These are phyloP conservation scores for Colletotrichum cereale DNA, from an alignment of 2,329 filamentous ascomycete genomes.

Conservation along the genomic window DNA sequence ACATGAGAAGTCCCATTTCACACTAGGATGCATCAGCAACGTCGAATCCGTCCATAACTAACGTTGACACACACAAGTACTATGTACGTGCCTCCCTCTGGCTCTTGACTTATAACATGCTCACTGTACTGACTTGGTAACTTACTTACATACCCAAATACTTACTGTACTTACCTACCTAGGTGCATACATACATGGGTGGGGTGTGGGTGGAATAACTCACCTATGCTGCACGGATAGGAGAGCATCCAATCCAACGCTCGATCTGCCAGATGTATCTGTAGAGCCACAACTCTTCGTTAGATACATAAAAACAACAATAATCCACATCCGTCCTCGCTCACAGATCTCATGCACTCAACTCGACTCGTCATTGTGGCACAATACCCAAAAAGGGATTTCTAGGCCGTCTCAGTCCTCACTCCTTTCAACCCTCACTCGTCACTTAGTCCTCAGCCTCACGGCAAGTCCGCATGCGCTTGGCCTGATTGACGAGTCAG, in stretches of 20 bases:
- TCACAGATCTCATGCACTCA: constrained; percentile 5
- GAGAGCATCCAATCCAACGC: not conserved
- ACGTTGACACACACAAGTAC: not conserved
- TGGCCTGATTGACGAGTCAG: constrained; percentile 29
- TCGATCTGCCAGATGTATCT: too few species aligned
- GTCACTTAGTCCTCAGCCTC: not conserved
- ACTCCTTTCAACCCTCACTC: not conserved
- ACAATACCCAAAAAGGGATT: constrained; percentile 11
- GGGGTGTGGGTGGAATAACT: not conserved
- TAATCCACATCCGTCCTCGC: not conserved
- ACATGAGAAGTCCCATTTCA: not conserved
- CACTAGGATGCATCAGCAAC: not conserved
- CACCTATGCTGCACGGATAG: not conserved
- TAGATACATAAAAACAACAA: constrained; percentile 27
- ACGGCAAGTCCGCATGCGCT: constrained; percentile 22
- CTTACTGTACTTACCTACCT: not conserved
- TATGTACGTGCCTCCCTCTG: too few species aligned
- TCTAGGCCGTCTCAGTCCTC: constrained; percentile 10
- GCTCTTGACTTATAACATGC: not conserved
- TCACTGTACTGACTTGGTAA: not conserved
- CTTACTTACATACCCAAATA: not conserved
- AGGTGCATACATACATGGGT: too few species aligned
- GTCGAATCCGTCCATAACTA: not conserved
- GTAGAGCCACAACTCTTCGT: not conserved
- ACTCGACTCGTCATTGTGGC: constrained; percentile 15